Evolutionary conservation across 2,329 filamentous ascomycete species (phyloP).

Genomic region (Venturia oleaginea): DNA sequence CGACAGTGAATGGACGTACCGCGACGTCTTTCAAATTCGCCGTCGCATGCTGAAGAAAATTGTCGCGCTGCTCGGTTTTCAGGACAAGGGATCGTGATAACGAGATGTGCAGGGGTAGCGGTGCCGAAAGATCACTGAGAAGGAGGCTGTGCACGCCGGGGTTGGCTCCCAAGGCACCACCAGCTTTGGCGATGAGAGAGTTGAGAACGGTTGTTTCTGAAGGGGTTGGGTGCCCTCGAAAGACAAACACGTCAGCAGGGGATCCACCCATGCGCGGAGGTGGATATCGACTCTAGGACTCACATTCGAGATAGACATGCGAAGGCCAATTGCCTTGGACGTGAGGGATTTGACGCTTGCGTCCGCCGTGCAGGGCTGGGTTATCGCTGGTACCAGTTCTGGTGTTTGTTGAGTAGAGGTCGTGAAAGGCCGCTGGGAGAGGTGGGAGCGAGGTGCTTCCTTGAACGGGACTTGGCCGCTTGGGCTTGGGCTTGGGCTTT

Average conservation of each 20-base stretch:
- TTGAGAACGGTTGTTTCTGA: slow-evolving; percentile 16
- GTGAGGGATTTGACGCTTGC: slow-evolving; percentile 74
- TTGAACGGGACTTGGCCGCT: slow-evolving; percentile 16
- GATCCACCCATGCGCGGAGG: not conserved
- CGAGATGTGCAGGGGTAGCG: slow-evolving; percentile 80
- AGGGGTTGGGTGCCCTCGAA: slow-evolving; percentile 29
- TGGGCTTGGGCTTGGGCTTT: slow-evolving; percentile 14
- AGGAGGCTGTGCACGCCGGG: slow-evolving; percentile 56
- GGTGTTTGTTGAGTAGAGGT: slow-evolving; percentile 78
- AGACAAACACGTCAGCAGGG: slow-evolving; percentile 5
- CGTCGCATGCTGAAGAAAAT: slow-evolving; percentile 52
- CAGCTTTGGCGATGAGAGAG: not conserved
- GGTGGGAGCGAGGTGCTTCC: slow-evolving; percentile 48
- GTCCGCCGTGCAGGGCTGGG: slow-evolving; percentile 74
- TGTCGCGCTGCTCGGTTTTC: slow-evolving; percentile 58
- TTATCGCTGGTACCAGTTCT: slow-evolving; percentile 73
- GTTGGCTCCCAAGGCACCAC: slow-evolving; percentile 8
- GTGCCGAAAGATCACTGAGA: slow-evolving; percentile 65
- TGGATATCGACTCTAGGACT: slow-evolving; percentile 26
- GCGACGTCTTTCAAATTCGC: slow-evolving; percentile 34
- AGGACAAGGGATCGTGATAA: slow-evolving; percentile 76
- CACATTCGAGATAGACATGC: slow-evolving; percentile 90
- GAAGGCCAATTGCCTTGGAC: slow-evolving; percentile 85
- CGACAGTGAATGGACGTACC: slow-evolving; percentile 42
- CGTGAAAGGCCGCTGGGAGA: slow-evolving; percentile 71